phyloP scores from a whole-genome alignment of 805 yeast genomes.

The Candida mattraensis region DNA sequence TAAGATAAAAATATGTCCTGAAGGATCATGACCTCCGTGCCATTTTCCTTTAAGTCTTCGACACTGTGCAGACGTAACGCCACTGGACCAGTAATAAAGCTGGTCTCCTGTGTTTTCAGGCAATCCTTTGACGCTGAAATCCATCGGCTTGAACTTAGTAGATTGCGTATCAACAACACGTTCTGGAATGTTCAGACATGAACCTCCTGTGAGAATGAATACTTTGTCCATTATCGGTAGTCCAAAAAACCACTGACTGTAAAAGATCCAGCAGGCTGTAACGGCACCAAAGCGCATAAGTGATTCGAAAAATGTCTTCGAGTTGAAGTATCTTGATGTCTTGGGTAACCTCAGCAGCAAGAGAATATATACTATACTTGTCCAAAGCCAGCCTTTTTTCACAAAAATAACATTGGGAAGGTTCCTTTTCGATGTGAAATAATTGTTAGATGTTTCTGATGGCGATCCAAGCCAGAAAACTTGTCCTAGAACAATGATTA shows the following conservation, averaged over 20 bases:
- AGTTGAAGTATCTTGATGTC: constrained; percentile 11
- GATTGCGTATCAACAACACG: neutral
- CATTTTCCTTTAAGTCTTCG: constrained; percentile 63
- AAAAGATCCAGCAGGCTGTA: constrained; percentile 80
- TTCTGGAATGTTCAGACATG: constrained; percentile 46
- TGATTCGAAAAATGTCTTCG: constrained; percentile 11
- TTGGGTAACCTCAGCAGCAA: constrained; percentile 15
- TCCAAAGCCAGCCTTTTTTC: constrained; percentile 94
- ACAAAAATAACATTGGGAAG: constrained; percentile 73
- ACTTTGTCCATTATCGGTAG: constrained; percentile 86
- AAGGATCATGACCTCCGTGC: constrained; percentile 93
- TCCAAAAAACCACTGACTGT: constrained; percentile 87
- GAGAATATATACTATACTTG: constrained; percentile 43
- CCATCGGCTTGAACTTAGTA: constrained; percentile 14
- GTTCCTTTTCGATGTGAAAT: constrained; percentile 63
- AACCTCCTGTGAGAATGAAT: constrained; percentile 80
- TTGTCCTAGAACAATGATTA: constrained; percentile 52
- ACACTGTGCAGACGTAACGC: constrained; percentile 43
- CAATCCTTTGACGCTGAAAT: constrained; percentile 10
- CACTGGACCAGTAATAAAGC: constrained; percentile 19
- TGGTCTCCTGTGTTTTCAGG: constrained; percentile 4
- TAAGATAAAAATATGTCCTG: constrained; percentile 87
- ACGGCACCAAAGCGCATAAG: constrained; percentile 48
- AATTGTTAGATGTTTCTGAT: constrained; percentile 45
- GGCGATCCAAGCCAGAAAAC: constrained; percentile 46